Evolutionary conservation across 2,329 filamentous ascomycete genomes (phyloP).

Genomic region (Botryotinia calthae): DNA sequence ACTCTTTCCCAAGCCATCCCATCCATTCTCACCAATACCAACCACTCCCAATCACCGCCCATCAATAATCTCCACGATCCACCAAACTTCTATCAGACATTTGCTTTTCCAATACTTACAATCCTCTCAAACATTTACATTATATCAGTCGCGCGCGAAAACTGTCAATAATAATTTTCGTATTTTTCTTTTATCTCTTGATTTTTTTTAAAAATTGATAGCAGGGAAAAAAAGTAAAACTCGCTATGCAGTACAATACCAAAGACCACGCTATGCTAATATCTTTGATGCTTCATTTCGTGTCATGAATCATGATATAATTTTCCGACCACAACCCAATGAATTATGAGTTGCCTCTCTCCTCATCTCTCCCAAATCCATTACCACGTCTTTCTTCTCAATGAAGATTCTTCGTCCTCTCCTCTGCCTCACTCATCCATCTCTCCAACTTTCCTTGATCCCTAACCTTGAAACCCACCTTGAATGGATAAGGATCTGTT

Average conservation of each 20-base stretch:
- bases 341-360: too few relatives aligned
- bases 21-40: too few relatives aligned
- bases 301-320: neutral
- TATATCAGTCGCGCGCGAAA: neutral
- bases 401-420: constrained; percentile 29
- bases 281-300: neutral
- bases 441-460: constrained; percentile 45
- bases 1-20: too few relatives aligned
- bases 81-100: too few relatives aligned
- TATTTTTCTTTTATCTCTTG: neutral
- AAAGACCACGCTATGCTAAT: neutral
- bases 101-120: too few relatives aligned
- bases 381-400: neutral
- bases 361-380: neutral
- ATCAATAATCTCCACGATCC: too few relatives aligned
- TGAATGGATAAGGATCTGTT: constrained; percentile 62
- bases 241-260: neutral
- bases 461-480: constrained; percentile 53
- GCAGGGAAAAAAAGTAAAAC: neutral
- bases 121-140: too few relatives aligned
- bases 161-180: neutral
- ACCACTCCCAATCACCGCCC: too few relatives aligned
- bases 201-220: neutral
- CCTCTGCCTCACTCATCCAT: constrained; percentile 51
- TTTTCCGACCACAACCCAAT: neutral